Conservation (phyloP, 495 filamentous ascomycete genomes). For the Lasiosphaeria hispida region DNA sequence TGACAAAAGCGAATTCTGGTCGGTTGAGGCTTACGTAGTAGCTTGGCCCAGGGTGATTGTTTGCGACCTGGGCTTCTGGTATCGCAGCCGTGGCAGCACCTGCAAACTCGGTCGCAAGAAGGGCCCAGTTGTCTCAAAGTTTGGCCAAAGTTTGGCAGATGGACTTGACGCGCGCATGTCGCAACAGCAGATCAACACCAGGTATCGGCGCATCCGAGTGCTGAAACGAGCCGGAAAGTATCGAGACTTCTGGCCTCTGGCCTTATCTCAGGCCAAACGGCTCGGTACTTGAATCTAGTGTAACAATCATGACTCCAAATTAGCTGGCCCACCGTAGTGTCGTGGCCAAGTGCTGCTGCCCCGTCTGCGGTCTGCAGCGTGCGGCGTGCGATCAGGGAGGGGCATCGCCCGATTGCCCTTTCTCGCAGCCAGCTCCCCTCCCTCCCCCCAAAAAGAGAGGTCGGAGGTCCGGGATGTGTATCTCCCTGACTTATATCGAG, state of each 20-base stretch:
- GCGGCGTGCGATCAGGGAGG: neutral
- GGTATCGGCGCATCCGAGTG: too few relatives aligned
- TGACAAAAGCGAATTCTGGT: neutral
- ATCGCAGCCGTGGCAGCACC: too few relatives aligned
- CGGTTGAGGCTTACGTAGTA: neutral
- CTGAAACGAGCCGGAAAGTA: too few relatives aligned
- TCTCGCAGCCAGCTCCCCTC: neutral
- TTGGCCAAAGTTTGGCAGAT: too few relatives aligned
- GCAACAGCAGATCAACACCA: too few relatives aligned
- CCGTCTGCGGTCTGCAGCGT: too few relatives aligned
- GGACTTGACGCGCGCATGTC: too few relatives aligned
- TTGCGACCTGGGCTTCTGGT: neutral
- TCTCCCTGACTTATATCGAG: slow-evolving; percentile 22
- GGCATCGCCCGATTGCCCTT: slow-evolving; percentile 1
- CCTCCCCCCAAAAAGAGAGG: neutral
- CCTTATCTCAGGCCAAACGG: too few relatives aligned
- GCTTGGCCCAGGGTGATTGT: neutral
- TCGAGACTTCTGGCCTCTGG: too few relatives aligned
- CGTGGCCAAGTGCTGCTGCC: neutral
- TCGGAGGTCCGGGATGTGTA: slow-evolving; percentile 20
- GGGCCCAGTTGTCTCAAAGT: too few relatives aligned
- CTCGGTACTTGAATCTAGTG: neutral
- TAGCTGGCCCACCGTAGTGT: slow-evolving; percentile 13
- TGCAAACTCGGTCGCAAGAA: too few relatives aligned
- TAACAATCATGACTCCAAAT: slow-evolving; percentile 10